Conservation (phyloP, 2,329 filamentous ascomycete species). For the Penicillium crustosum region DNA sequence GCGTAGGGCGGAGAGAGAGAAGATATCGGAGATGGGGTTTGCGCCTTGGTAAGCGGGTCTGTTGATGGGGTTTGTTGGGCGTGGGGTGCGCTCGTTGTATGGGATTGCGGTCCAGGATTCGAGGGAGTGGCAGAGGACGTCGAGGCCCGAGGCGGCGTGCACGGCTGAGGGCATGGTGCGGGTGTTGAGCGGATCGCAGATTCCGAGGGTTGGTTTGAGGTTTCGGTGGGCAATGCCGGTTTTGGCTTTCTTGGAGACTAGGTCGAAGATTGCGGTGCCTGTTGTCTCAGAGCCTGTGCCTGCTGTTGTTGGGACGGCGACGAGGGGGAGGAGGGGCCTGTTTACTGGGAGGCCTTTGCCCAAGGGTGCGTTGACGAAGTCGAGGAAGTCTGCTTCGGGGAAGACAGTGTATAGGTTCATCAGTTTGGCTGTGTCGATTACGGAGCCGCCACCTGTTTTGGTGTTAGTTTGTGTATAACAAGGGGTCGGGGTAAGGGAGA, state of each 20-base stretch:
- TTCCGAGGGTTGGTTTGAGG: slow-evolving; percentile 90
- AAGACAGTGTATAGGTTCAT: slow-evolving; percentile 96
- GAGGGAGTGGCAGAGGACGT: slow-evolving; percentile 91
- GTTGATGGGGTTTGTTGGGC: slow-evolving; percentile 84
- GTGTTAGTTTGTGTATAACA: slow-evolving; percentile 8
- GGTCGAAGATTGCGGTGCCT: slow-evolving; percentile 95
- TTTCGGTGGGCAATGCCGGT: slow-evolving; percentile 95
- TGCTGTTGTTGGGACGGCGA: slow-evolving; percentile 82
- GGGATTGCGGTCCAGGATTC: slow-evolving; percentile 99
- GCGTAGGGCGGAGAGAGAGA: slow-evolving; percentile 80
- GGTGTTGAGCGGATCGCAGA: slow-evolving; percentile 85
- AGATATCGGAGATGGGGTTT: slow-evolving; percentile 97
- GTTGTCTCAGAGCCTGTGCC: slow-evolving; percentile 93
- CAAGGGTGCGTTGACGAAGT: slow-evolving; percentile 95
- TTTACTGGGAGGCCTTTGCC: slow-evolving; percentile 79
- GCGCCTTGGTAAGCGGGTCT: slow-evolving; percentile 94
- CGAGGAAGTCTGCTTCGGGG: slow-evolving; percentile 88
- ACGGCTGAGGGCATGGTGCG: slow-evolving; percentile 94
- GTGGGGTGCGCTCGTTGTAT: slow-evolving; percentile 78
- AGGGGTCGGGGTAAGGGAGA: not conserved
- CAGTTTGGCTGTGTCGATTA: slow-evolving; percentile 96
- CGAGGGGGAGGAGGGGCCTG: slow-evolving; percentile 68
- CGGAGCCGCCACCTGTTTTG: slow-evolving; percentile 68
- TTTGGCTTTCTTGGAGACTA: slow-evolving; percentile 85
- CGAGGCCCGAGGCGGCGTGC: slow-evolving; percentile 85